Conservation (phyloP, 2,329 filamentous ascomycete species). For the Colletotrichum tanaceti region DNA sequence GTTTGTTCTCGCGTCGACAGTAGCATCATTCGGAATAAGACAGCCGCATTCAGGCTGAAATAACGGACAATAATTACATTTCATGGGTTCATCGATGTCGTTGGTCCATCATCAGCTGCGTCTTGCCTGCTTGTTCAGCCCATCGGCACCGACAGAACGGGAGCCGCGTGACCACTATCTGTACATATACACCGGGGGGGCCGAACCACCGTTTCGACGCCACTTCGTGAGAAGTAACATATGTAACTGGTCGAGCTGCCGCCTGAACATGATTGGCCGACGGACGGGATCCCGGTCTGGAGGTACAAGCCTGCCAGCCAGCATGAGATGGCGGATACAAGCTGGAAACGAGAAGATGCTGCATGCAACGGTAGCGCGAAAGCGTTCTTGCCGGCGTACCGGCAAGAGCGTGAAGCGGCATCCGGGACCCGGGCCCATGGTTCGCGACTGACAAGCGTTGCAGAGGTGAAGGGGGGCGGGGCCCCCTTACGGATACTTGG, state of each 20-base stretch:
- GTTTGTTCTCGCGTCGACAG: too few relatives aligned
- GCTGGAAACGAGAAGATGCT: not conserved
- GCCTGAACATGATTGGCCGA: conserved; percentile 8
- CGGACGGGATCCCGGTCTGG: not conserved
- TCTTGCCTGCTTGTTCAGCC: too few relatives aligned
- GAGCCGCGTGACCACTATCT: conserved; percentile 2
- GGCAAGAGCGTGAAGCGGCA: not conserved
- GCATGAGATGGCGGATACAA: too few relatives aligned
- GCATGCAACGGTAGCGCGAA: not conserved
- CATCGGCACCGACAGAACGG: not conserved
- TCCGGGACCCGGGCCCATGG: conserved; percentile 23
- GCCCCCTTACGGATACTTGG: not conserved
- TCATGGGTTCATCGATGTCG: not conserved
- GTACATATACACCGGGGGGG: too few relatives aligned
- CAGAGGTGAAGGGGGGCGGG: conserved; percentile 6
- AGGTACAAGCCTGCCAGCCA: not conserved
- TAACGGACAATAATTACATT: not conserved
- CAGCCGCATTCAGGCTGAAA: not conserved
- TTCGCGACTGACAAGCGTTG: not conserved
- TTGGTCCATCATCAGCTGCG: not conserved
- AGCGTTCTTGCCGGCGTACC: conserved; percentile 13
- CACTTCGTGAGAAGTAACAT: not conserved
- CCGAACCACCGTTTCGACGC: not conserved
- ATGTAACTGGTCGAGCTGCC: not conserved
- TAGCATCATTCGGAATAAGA: not conserved